Percentiles rank a stretch among this genome's conserved stretches.
These are phyloP conservation scores for Adansonia gregorii DNA, from an alignment of 441 rosid species.

Conservation along the genomic window DNA sequence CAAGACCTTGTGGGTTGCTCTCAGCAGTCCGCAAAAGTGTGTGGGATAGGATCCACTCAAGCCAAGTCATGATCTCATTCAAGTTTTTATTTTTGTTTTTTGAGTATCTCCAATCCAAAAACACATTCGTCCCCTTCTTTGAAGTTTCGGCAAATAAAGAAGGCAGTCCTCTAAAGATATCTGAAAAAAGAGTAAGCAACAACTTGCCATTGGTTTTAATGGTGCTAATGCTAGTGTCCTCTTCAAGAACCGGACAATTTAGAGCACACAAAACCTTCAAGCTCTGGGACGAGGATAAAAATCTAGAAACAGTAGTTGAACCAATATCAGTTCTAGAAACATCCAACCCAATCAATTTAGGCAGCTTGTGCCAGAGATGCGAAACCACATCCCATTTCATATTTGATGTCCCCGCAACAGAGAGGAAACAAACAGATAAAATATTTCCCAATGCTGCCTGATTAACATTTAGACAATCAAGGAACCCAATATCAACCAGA, in stretches of 20 bases:
- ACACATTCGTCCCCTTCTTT: constrained; percentile 54
- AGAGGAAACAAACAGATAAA: constrained; percentile 63
- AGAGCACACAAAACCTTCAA: constrained; percentile 87
- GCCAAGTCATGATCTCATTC: constrained; percentile 79
- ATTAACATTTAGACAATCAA: constrained; percentile 80
- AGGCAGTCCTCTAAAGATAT: constrained; percentile 65
- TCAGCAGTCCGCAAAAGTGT: constrained; percentile 84
- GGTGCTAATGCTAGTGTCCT: constrained; percentile 52
- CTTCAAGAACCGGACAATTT: constrained; percentile 75
- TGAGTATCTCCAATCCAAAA: constrained; percentile 68
- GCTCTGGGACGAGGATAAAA: constrained; percentile 70
- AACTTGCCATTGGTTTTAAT: constrained; percentile 63
- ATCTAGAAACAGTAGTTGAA: constrained; percentile 65
- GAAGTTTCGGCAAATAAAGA: constrained; percentile 70
- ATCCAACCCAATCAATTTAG: constrained; percentile 75
- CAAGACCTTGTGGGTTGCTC: constrained; percentile 81
- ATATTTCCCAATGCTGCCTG: constrained; percentile 79
- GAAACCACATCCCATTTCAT: constrained; percentile 83
- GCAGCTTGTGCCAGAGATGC: constrained; percentile 74
- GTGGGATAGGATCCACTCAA: constrained; percentile 90
- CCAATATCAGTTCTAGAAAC: constrained; percentile 94
- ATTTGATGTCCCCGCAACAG: constrained; percentile 92
- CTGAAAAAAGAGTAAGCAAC: constrained; percentile 60
- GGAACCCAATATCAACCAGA: constrained; percentile 72
- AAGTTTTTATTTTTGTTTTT: constrained; percentile 48